These are phyloP conservation scores for Colletotrichum horii DNA, from an alignment of 2,329 filamentous ascomycete genomes.

Conservation along the genomic window DNA sequence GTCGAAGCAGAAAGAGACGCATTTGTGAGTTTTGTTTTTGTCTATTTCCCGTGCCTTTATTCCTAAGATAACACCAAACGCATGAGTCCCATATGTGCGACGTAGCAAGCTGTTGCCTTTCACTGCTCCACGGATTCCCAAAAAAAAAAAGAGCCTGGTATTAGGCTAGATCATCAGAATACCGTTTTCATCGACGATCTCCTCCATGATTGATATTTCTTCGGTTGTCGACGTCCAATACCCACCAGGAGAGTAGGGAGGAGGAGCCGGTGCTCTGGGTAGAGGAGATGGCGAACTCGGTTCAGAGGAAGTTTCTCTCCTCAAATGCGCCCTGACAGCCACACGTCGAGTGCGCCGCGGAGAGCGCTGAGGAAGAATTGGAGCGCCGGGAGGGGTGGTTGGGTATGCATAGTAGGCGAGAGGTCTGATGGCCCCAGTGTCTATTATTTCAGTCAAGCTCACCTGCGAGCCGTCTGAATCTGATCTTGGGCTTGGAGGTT, in stretches of 20 bases:
- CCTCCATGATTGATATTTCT: not conserved
- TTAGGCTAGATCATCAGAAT: not conserved
- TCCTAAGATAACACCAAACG: not conserved
- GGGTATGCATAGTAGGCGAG: not conserved
- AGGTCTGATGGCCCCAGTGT: not conserved
- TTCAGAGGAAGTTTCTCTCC: not conserved
- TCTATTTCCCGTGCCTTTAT: not conserved
- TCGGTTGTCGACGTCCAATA: not conserved
- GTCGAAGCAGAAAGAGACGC: not conserved
- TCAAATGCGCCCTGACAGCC: not conserved
- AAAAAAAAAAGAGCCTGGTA: not conserved
- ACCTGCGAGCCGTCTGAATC: not conserved
- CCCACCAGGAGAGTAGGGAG: not conserved
- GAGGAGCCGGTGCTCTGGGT: not conserved
- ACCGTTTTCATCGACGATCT: not conserved
- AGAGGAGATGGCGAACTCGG: not conserved
- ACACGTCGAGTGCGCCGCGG: not conserved
- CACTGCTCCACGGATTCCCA: fast-evolving
- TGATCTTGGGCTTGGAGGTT: not conserved
- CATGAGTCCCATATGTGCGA: not conserved
- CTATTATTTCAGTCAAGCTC: not conserved
- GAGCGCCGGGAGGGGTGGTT: not conserved
- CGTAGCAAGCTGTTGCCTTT: not conserved
- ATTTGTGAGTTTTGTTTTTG: not conserved
- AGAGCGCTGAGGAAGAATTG: not conserved